Evolutionary conservation across 371 early-diverging fungal genomes (phyloP), one percentile per base, ranked within the genome.

Genomic region (Rhizomucor pusillus): DNA sequence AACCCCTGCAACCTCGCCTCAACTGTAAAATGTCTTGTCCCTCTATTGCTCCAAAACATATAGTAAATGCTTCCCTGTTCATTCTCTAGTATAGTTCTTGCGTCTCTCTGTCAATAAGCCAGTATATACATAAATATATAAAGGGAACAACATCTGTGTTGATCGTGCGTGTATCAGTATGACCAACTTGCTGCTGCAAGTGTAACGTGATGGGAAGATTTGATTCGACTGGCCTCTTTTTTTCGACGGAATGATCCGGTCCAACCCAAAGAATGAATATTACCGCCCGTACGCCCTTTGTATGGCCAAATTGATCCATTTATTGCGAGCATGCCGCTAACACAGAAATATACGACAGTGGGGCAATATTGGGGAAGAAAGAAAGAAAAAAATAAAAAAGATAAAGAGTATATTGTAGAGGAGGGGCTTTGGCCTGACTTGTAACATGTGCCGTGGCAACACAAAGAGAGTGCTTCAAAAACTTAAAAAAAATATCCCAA

Each of bases 151-250:
- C 20, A 43, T 43, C 19, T 45, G 45, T 23, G 45, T 45, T 12
- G 20, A 45, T 20, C 45, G 19, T 20, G 45, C 25, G 45, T 20
- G 45, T 45, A 20, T 45, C 23, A 23, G 45, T 44, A 11, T 23
- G 18, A 23, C 34, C 18, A 29, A 34, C 25, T 24, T 48, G 34
- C 34, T 48, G 34, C 34, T 48, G 48, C 41, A 41, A 41, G 41
- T 41, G 41, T 41, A 41, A 41, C 41, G 16, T 41, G 41, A 41
- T 41, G 41, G 19, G 14, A 41, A 41, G 19, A 14, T 34, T 19
- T 48, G 48, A 48, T 48, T 29, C 34, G 48, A 48, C 34, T 24
- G 25, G 14, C 24, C 11, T 10, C 25, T n/a, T 47, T 10, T 48
- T 34, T 29, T 34, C 13, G 33, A 34, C 34, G 24, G 48, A 18